Percentiles rank a stretch among this genome's conserved stretches.
phyloP scores from a whole-genome alignment of 352 stramenopile species.

The Pythium oligandrum region DNA sequence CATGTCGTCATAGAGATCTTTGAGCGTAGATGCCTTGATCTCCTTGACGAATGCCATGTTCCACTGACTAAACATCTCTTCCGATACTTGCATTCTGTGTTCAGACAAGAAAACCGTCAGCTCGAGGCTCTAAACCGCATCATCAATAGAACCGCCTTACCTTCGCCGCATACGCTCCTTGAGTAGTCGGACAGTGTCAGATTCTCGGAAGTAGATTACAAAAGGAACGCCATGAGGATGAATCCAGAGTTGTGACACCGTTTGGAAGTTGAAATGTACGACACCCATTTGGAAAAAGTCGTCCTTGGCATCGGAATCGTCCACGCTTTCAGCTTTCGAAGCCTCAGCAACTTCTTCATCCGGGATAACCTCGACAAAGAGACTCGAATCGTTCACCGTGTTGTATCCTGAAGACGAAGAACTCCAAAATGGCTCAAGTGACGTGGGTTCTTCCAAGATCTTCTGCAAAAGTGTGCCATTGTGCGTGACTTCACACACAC shows the following conservation, averaged over 20 bases:
- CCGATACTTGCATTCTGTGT: constrained; percentile 60
- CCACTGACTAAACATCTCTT: constrained; percentile 66
- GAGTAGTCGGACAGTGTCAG: constrained; percentile 59
- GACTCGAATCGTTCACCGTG: constrained; percentile 27
- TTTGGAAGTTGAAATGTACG: constrained; percentile 73
- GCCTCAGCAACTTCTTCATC: constrained; percentile 20
- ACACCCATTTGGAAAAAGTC: constrained; percentile 48
- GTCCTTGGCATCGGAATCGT: constrained; percentile 9
- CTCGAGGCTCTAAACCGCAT: too few relatives aligned
- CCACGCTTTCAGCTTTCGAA: neutral
- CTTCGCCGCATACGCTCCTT: constrained; percentile 59
- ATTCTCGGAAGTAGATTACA: constrained; percentile 55
- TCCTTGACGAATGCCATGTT: constrained; percentile 74
- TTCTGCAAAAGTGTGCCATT: constrained; percentile 47
- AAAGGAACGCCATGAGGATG: constrained; percentile 66
- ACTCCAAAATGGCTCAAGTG: constrained; percentile 50
- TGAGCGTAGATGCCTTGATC: constrained; percentile 55
- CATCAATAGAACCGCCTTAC: constrained; percentile 3
- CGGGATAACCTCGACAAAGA: constrained; percentile 59
- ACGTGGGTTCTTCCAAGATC: constrained; percentile 30
- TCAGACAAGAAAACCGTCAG: constrained; percentile 7
- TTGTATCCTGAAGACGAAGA: constrained; percentile 19
- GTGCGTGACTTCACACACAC: constrained; percentile 59
- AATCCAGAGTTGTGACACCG: constrained; percentile 56
- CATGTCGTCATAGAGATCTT: constrained; percentile 58